Base-by-base conservation (phyloP, 306 rosid species). In the Benincasa hispida region DNA sequence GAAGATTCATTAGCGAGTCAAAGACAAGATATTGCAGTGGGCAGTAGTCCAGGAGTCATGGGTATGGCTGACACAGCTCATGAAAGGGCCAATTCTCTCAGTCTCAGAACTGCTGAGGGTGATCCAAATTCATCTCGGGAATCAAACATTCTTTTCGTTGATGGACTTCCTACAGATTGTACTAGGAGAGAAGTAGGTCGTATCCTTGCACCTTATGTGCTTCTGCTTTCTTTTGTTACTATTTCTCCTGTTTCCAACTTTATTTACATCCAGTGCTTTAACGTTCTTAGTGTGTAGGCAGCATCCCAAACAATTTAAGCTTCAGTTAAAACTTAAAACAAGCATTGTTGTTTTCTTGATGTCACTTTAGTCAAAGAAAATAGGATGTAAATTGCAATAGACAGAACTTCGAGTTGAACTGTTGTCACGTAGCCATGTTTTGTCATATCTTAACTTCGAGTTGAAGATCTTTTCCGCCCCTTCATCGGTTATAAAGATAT, bases 181-280 rank as follows among this genome's bases (percentile, higher is more conserved):
- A 92, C 91, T 53, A 87, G 97, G 86, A 87, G 97, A 84, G 97
- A 90, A 90, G 96, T 90, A 47, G 91, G 96, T 37, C 93, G 96
- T 90, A 90, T 92, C 97, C 96, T 89, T 77, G 39, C 28, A 19
- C 32, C 12, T 19, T 10, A 21, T 27, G 48, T 28, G n/a, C 13
- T 58, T 76, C 24, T 28, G n/a, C 13, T 58, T 76, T 37, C 39
- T 25, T 22, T 56, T 59, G 35, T 76, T 42, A 59, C n/a, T 24
- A 22, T 76, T 27, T 76, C 17, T 27, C 18, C 15, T 42, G 41
- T 60, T 10, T 28, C 70, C 57, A 72, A 50, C 61, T 28, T 32
- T 51, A 72, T 48, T 10, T 48, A 32, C 28, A 4, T 30, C 60
- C 76, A 50, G 28, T 30, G 76, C 59, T 72, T 66, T 25, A 25